phyloP scores from a whole-genome alignment of 2,329 filamentous ascomycete species.

The Neofusicoccum umdonicola region DNA sequence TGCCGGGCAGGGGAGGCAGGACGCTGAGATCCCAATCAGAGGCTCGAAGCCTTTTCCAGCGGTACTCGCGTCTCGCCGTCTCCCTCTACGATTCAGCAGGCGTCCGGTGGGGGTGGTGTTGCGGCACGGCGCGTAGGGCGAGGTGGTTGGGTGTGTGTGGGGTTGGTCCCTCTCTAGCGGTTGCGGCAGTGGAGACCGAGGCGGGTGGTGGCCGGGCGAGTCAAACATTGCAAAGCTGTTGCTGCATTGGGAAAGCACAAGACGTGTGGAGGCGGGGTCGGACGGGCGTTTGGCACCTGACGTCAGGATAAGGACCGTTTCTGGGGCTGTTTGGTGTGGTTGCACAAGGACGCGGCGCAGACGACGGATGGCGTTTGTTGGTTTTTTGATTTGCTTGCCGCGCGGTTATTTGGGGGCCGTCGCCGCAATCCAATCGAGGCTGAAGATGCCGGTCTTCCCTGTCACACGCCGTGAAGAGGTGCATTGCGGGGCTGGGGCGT shows the following conservation, averaged over 20 bases:
- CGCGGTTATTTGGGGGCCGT: background rate
- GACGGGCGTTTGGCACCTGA: background rate
- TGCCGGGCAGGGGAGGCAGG: too few species aligned
- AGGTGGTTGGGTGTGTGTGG: background rate
- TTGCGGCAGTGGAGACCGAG: background rate
- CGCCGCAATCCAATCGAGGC: background rate
- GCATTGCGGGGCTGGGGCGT: background rate
- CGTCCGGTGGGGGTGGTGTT: too few species aligned
- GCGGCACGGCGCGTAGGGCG: background rate
- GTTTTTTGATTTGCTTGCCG: background rate
- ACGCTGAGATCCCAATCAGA: too few species aligned
- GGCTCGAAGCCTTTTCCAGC: too few species aligned
- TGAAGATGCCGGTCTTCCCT: background rate
- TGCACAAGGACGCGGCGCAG: background rate
- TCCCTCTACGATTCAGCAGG: too few species aligned
- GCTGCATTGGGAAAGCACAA: background rate
- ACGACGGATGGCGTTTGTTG: background rate
- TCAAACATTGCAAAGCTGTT: background rate
- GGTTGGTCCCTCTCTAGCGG: background rate
- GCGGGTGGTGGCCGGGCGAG: background rate
- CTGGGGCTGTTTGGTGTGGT: background rate
- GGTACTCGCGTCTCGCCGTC: too few species aligned
- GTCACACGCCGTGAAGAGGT: background rate
- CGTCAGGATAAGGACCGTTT: constrained; percentile 3
- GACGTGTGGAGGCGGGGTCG: background rate